These are phyloP conservation scores for Trematosphaeria pertusa DNA, from an alignment of 2,329 filamentous ascomycete species.

Conservation along the genomic window DNA sequence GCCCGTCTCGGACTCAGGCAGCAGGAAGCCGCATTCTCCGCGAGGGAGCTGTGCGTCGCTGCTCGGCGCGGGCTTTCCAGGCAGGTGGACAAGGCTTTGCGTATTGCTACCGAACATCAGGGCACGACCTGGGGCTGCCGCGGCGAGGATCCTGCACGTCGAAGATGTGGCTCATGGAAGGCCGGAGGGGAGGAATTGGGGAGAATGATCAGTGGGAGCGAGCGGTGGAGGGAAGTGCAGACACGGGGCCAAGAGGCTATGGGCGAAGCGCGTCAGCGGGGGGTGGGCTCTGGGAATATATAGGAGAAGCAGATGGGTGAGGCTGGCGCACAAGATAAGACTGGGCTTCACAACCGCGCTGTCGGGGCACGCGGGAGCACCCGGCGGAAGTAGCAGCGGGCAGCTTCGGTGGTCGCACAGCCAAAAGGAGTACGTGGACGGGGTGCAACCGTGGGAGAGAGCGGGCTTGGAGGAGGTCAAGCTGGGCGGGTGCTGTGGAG, in stretches of 20 bases:
- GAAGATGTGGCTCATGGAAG: constrained; percentile 43
- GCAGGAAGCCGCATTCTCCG: constrained; percentile 48
- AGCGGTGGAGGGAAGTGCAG: constrained; percentile 13
- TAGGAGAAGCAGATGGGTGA: constrained; percentile 30
- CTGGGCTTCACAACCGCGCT: constrained; percentile 33
- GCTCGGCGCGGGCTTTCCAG: constrained; percentile 34
- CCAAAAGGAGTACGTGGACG: constrained; percentile 27
- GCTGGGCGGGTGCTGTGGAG: constrained; percentile 6
- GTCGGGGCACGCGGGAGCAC: constrained; percentile 40
- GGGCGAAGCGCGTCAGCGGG: constrained; percentile 30
- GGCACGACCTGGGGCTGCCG: constrained; percentile 39
- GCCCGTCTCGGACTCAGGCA: constrained; percentile 31
- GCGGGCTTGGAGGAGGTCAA: constrained; percentile 18
- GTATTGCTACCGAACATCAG: constrained; percentile 48
- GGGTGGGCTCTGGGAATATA: constrained; percentile 36
- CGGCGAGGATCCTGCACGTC: constrained; percentile 28
- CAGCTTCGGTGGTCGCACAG: constrained; percentile 27
- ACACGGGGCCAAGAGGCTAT: constrained; percentile 20
- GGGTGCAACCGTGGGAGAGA: constrained; percentile 33
- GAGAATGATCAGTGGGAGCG: constrained; percentile 13
- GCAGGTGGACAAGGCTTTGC: constrained; percentile 36
- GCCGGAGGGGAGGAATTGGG: constrained; percentile 19
- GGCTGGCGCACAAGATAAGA: constrained; percentile 43
- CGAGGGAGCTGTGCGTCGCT: constrained; percentile 44
- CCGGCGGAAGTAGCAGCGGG: constrained; percentile 21